Evolutionary conservation across 805 yeast species (phyloP).

Genomic region (Candida gorgasii): DNA sequence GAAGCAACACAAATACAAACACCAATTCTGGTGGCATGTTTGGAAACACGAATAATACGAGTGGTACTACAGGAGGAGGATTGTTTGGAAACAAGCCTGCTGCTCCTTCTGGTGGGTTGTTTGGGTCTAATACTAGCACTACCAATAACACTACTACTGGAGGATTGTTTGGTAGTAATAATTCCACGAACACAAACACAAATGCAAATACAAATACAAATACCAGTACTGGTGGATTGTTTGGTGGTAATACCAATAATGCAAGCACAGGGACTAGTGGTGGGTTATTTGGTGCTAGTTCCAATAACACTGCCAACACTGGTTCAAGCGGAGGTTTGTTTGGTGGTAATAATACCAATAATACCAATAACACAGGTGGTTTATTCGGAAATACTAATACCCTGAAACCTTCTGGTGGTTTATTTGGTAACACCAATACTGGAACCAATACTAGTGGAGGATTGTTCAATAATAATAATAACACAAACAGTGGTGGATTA

Average conservation of each 20-base stretch:
- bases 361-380: slow-evolving; percentile 16
- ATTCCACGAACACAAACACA: slow-evolving; percentile 6
- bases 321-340: slow-evolving; percentile 21
- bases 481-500: slow-evolving; percentile 19
- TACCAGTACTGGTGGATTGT: slow-evolving; percentile 21
- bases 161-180: slow-evolving; percentile 22
- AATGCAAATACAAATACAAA: slow-evolving; percentile 7
- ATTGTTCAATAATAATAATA: slow-evolving; percentile 16
- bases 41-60: slow-evolving; percentile 14
- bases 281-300: slow-evolving; percentile 25
- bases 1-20: slow-evolving; percentile 2
- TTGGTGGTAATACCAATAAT: slow-evolving; percentile 23
- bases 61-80: slow-evolving; percentile 19
- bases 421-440: slow-evolving; percentile 19
- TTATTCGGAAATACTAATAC: slow-evolving; percentile 18
- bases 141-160: slow-evolving; percentile 17
- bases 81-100: slow-evolving; percentile 23
- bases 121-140: slow-evolving; percentile 13
- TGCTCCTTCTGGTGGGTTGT: slow-evolving; percentile 15
- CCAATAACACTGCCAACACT: slow-evolving; percentile 10
- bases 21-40: slow-evolving; percentile 21
- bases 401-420: slow-evolving; percentile 17
- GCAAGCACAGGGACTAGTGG: slow-evolving; percentile 15
- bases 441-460: slow-evolving; percentile 13
- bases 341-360: slow-evolving; percentile 17